Base-by-base conservation (phyloP, 805 yeast species). In the Huiozyma sinensis region DNA sequence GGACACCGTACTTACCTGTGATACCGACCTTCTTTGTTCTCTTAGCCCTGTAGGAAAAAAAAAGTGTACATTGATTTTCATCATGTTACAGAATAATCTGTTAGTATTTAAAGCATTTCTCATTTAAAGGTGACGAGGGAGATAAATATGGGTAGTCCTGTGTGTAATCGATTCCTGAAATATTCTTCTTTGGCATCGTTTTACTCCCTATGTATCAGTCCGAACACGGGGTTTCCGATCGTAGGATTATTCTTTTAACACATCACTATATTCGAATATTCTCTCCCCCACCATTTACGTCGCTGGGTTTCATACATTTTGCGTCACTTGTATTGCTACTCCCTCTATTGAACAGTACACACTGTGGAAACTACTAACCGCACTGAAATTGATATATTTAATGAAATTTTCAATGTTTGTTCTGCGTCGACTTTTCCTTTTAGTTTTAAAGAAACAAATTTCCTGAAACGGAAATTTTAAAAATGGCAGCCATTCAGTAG, bases 1-100 rank as follows among this genome's bases (percentile, higher is more conserved):
- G 89, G 78, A 92, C 97, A 87, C 99, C 99, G 83, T 87, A 92
- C 81, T 94, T 94, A 83, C 99, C 99, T 73, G 99, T 92, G 81
- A 92, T 92, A 76, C 99, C 99, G 73, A 92, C 99, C 87, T 92
- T 92, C 95, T 92, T 92, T 65, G 99, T 92, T 85, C 99, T 90
- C 79, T 94, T 92, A 76, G 98, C 85, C 99, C 95, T 87, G 64
- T 55, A 47, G 36, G 24, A 44, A 45, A 39, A 43, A 33, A n/a
- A 36, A 3, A 3, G 33, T 31, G 24, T 17, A 17, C 24, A 17
- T 17, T 17, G 24, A 31, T 9, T 31, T 31, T 31, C 9, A 8
- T 8, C 9, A 11, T 3, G n/a, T 31, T 31, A 31, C 33, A 31
- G n/a, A 31, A 11, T 31, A 31, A 39, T 29, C 33, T 40, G 43